These are phyloP conservation scores for Cyclotella baltica DNA, from an alignment of 108 stramenopile species.

Conservation along the genomic window DNA sequence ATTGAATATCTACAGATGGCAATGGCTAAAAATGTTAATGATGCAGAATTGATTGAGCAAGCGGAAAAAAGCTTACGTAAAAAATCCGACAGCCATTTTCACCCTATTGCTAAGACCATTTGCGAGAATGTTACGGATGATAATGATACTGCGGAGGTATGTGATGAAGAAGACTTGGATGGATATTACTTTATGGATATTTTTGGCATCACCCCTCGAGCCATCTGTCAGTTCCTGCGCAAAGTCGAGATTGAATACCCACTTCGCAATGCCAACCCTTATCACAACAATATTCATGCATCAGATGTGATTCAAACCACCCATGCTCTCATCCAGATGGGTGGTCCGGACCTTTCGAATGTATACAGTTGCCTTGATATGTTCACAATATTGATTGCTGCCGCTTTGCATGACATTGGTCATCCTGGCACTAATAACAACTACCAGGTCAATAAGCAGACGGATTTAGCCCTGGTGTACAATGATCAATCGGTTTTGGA, in stretches of 20 bases:
- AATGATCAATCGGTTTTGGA: conserved; percentile 79
- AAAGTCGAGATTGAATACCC: conserved; percentile 55
- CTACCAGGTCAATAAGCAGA: conserved; percentile 66
- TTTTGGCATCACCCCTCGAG: neutral
- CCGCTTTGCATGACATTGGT: conserved; percentile 79
- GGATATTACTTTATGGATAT: neutral
- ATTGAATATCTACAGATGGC: conserved; percentile 17
- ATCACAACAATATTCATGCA: conserved; percentile 68
- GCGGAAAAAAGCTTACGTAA: conserved; percentile 10
- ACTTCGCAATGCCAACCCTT: conserved; percentile 35
- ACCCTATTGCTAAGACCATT: neutral
- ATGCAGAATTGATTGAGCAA: conserved; percentile 24
- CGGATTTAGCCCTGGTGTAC: conserved; percentile 71
- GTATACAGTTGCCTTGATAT: conserved; percentile 32
- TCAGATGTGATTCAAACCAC: conserved; percentile 65
- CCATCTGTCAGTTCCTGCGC: conserved; percentile 41
- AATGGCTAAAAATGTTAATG: conserved; percentile 41
- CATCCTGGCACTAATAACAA: conserved; percentile 84
- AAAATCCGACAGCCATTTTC: neutral
- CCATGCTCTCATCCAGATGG: conserved; percentile 54
- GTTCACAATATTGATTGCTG: conserved; percentile 60
- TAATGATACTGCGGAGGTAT: no score
- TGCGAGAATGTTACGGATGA: neutral
- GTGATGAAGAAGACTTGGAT: neutral
- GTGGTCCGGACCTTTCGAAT: conserved; percentile 29